Percentiles rank a stretch among this genome's conserved stretches.
Conservation (phyloP, 352 stramenopile genomes). For the Phytopythium montanum region DNA sequence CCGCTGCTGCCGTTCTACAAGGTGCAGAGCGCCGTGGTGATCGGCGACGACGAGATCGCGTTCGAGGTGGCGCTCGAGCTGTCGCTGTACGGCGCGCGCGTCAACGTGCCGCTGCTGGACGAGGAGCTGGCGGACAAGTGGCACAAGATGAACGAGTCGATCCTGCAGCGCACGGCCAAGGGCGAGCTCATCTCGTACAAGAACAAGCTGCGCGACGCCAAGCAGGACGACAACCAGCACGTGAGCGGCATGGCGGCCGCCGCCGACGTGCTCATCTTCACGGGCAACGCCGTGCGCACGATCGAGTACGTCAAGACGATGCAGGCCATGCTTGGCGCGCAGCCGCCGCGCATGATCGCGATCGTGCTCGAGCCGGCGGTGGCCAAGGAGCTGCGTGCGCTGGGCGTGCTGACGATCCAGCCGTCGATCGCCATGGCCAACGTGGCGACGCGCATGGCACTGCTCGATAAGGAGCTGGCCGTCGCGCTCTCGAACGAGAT, state of each 20-base stretch:
- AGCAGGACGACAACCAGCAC: constrained; percentile 14
- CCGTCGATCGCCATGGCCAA: constrained; percentile 61
- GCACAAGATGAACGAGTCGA: constrained; percentile 54
- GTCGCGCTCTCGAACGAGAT: constrained; percentile 39
- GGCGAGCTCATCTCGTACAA: constrained; percentile 65
- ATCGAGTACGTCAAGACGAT: constrained; percentile 49
- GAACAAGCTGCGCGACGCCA: constrained; percentile 45
- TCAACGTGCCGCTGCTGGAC: constrained; percentile 59
- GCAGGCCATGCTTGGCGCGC: constrained; percentile 30
- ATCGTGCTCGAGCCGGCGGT: constrained; percentile 36
- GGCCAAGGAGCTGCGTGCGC: constrained; percentile 34
- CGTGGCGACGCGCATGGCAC: constrained; percentile 56
- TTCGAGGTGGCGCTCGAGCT: constrained; percentile 64
- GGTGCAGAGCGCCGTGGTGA: constrained; percentile 50
- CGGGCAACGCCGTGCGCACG: constrained; percentile 37
- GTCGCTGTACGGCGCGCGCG: constrained; percentile 54
- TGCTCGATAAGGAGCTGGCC: constrained; percentile 43
- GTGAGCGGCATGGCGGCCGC: constrained; percentile 32
- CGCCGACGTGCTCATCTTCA: constrained; percentile 63
- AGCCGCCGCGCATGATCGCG: constrained; percentile 53
- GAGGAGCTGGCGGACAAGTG: constrained; percentile 54
- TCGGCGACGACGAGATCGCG: constrained; percentile 57
- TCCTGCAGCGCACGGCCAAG: constrained; percentile 43
- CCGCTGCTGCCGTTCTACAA: constrained; percentile 45
- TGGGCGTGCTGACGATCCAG: constrained; percentile 59